Conservation (phyloP, 345 rosid species). For the Microthlaspi erraticum region DNA sequence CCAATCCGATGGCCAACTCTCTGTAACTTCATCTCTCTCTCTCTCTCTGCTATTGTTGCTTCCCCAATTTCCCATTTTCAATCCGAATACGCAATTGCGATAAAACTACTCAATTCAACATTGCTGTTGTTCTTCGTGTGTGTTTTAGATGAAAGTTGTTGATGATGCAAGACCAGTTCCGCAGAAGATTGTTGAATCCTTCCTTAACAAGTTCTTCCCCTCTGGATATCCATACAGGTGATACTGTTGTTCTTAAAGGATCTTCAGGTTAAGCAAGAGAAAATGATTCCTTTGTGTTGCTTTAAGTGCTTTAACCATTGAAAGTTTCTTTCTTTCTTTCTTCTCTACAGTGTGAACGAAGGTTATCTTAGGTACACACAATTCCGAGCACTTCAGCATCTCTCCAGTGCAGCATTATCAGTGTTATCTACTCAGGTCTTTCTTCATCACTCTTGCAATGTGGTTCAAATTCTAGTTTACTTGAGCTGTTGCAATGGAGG, state of each 20-base stretch:
- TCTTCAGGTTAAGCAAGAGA: neutral
- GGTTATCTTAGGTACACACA: slow-evolving; percentile 93
- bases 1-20: slow-evolving; percentile 71
- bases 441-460: slow-evolving; percentile 34
- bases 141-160: slow-evolving; percentile 62
- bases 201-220: slow-evolving; percentile 83
- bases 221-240: slow-evolving; percentile 95
- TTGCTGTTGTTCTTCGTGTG: neutral
- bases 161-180: slow-evolving; percentile 71
- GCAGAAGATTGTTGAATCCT: slow-evolving; percentile 69
- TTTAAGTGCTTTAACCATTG: neutral
- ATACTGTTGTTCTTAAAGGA: neutral
- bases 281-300: neutral
- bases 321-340: neutral
- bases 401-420: slow-evolving; percentile 80
- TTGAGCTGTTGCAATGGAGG: slow-evolving; percentile 4
- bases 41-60: too few species aligned
- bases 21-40: slow-evolving; percentile 49
- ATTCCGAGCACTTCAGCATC: slow-evolving; percentile 88
- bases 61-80: neutral
- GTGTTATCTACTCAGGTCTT: slow-evolving; percentile 95
- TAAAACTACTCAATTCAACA: neutral
- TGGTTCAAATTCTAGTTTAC: neutral
- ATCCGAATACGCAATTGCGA: too few species aligned
- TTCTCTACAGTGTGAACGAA: slow-evolving; percentile 76